Percentiles rank a stretch among this genome's conserved stretches.
Evolutionary conservation across 2,329 filamentous ascomycete genomes (phyloP).

Genomic region (Rhinocladiella mackenziei): DNA sequence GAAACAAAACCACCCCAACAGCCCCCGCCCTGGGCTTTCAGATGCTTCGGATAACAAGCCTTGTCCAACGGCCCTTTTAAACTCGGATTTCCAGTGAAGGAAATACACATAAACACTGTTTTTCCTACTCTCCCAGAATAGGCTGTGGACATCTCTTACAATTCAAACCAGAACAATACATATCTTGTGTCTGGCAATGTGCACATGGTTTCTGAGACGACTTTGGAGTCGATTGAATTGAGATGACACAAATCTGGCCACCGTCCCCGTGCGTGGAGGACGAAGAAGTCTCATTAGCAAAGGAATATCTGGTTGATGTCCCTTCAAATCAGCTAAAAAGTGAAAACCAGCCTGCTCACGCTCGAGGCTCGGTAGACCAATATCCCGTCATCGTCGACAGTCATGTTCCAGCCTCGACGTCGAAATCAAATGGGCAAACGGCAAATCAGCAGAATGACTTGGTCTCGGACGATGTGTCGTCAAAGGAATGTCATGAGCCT

Average conservation of each 20-base stretch:
- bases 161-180: background rate
- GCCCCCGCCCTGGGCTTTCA: constrained; percentile 5
- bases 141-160: background rate
- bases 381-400: constrained; percentile 41
- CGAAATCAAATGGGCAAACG: background rate
- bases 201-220: constrained; percentile 7
- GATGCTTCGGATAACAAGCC: constrained; percentile 10
- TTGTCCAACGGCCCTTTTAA: constrained; percentile 6
- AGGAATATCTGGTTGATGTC: constrained; percentile 37
- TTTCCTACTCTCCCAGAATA: background rate
- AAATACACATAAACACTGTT: background rate
- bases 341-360: constrained; percentile 29
- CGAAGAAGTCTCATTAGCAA: constrained; percentile 40
- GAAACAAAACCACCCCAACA: constrained; percentile 19
- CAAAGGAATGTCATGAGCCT: constrained; percentile 2
- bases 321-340: constrained; percentile 26
- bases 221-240: constrained; percentile 12
- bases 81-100: background rate
- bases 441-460: background rate
- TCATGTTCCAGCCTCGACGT: constrained; percentile 18
- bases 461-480: constrained; percentile 5
- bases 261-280: constrained; percentile 46
- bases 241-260: constrained; percentile 34
- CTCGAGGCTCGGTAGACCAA: constrained; percentile 43
- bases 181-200: constrained; percentile 13